phyloP scores from a whole-genome alignment of 1,284 basidiomycete species.

The Tilletia caries region DNA sequence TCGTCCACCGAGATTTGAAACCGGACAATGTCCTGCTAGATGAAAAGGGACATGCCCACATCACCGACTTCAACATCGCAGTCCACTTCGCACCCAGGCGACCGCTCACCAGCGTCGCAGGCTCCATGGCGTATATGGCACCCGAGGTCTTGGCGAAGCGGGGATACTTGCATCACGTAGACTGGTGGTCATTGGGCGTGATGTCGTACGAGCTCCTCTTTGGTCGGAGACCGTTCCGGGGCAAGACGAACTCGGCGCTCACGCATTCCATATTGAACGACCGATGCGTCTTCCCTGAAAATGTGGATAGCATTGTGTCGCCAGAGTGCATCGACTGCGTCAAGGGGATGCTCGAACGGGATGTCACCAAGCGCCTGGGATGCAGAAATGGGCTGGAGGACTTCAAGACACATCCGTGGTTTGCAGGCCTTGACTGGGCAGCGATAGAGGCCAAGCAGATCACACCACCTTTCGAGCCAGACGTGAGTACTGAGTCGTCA shows the following conservation, averaged over 20 bases:
- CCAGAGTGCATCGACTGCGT: slow-evolving; percentile 39
- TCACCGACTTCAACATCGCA: slow-evolving; percentile 98
- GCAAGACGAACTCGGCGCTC: slow-evolving; percentile 46
- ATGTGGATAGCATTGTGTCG: slow-evolving; percentile 40
- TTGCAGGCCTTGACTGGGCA: slow-evolving; percentile 79
- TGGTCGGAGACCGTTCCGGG: slow-evolving; percentile 42
- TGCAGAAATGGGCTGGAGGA: slow-evolving; percentile 67
- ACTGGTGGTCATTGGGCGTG: slow-evolving; percentile 48
- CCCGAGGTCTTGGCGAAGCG: slow-evolving; percentile 47
- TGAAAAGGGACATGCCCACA: slow-evolving; percentile 83
- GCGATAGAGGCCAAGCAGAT: slow-evolving; percentile 71
- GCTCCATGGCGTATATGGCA: slow-evolving; percentile 93
- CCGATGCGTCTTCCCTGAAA: slow-evolving; percentile 43
- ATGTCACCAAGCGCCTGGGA: slow-evolving; percentile 74
- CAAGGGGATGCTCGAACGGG: slow-evolving; percentile 69
- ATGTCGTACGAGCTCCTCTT: slow-evolving; percentile 46
- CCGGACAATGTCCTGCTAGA: slow-evolving; percentile 96
- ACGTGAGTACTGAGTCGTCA: slow-evolving; percentile 62
- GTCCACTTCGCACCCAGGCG: slow-evolving; percentile 88
- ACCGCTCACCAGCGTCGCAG: slow-evolving; percentile 76
- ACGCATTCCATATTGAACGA: slow-evolving; percentile 47
- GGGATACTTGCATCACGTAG: slow-evolving; percentile 42
- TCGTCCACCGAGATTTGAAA: slow-evolving; percentile 87
- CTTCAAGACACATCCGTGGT: slow-evolving; percentile 79
- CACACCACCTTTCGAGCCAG: slow-evolving; percentile 82